These are phyloP conservation scores for Hypoxylon sp. DNA, from an alignment of 2,329 filamentous ascomycete genomes.

Conservation along the genomic window DNA sequence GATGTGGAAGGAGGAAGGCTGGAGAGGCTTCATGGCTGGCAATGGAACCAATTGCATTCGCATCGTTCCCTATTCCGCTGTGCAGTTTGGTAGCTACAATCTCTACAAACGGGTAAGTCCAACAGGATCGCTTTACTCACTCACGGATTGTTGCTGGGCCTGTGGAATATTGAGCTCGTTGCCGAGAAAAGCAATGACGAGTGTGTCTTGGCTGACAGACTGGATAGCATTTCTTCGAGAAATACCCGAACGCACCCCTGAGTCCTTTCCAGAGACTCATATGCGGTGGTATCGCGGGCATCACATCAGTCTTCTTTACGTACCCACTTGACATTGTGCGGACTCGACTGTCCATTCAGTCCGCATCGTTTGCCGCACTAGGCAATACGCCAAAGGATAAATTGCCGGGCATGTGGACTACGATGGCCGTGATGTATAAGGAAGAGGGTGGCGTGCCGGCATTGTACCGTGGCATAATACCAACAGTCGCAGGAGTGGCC, in stretches of 20 bases:
- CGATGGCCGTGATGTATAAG: slow-evolving; percentile 84
- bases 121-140: background rate
- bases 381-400: slow-evolving; percentile 67
- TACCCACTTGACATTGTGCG: slow-evolving; percentile 98
- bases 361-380: slow-evolving; percentile 89
- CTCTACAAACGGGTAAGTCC: slow-evolving; percentile 86
- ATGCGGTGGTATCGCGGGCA: slow-evolving; percentile 91
- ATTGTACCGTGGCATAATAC: slow-evolving; percentile 93
- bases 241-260: slow-evolving; percentile 76
- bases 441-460: slow-evolving; percentile 86
- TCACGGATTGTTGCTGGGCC: background rate
- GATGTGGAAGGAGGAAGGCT: slow-evolving; percentile 97
- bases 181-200: slow-evolving; percentile 1
- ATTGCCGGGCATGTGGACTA: slow-evolving; percentile 91
- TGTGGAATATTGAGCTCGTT: background rate
- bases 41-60: slow-evolving; percentile 99
- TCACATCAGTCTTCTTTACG: slow-evolving; percentile 93
- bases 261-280: slow-evolving; percentile 77
- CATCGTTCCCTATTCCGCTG: slow-evolving; percentile 97
- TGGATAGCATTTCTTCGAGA: slow-evolving; percentile 76
- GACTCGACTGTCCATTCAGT: slow-evolving; percentile 94
- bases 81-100: slow-evolving; percentile 98
- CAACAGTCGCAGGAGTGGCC: slow-evolving; percentile 93
- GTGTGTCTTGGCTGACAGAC: slow-evolving; percentile 24
- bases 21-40: slow-evolving; percentile 95